Evolutionary conservation across 768 basidiomycete genomes (phyloP), one percentile per base, ranked within the genome.

Genomic region (Pulveroboletus sp.): DNA sequence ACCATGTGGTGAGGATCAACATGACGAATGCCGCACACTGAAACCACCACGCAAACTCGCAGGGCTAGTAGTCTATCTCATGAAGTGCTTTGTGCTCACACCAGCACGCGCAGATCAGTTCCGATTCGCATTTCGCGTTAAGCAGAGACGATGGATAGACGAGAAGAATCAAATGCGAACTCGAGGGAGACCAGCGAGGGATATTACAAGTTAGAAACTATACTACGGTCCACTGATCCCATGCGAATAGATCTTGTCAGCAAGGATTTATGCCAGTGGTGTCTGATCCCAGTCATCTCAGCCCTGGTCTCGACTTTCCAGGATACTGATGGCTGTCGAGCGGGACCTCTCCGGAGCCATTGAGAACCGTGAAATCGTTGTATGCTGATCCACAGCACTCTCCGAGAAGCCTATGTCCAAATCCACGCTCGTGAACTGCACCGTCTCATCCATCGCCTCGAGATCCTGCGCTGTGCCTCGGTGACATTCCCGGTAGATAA

Each of bases 391-490:
- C 27, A 5, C 23, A 2, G 16, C 13, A 12, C 34, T 50, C 37
- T 50, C 49, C 2, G 48, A n/a, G 2, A 50, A 16, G 12, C 30
- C 34, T 13, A 29, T 49, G 30, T 47, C 35, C 39, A 57, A 22
- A 14, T 63, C 53, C 19, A 64, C 42, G 12, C 9, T 53, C 16
- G 62, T 62, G 36, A 64, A 34, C 27, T 38, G n/a, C 13, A 53
- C 6, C 19, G 7, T 12, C 2, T 52, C 48, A 0, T 38, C 34
- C 5, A n/a, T 6, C n/a, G 23, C 27, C 4, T 58, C 53, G 2
- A 55, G 45, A 39, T 55, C 45, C 13, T 16, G 30, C 5, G 6
- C 29, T 5, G 30, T 38, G 20, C 47, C 49, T 31, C 50, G 47
- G 5, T 16, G 22, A 24, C n/a, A 57, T 4, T 57, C n/a, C 16